Base-by-base conservation (phyloP, 371 early-diverging fungal species). In the Rhizopus stolonifer region DNA sequence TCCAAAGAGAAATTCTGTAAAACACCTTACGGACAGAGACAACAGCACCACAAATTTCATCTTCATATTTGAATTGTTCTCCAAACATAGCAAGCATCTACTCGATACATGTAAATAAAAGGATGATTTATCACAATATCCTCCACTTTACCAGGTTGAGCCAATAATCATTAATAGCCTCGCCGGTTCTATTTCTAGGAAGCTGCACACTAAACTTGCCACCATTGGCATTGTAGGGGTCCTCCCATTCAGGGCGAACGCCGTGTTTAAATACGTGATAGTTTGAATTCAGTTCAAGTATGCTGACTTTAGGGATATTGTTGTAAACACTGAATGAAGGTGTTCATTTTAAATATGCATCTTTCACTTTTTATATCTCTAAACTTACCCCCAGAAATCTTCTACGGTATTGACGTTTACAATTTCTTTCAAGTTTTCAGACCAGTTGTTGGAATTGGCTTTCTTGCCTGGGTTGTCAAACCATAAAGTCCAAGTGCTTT, bases 201-300 rank as follows among this genome's bases (percentile, higher is more conserved):
- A 96, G 69, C 57, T 89, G 88, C 42, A 92, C 68, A 47, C 92
- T 87, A 90, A 98, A 95, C 69, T 95, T 93, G 40, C 99, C 99
- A 56, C 99, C 99, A 25, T 90, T 78, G 25, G 77, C 83, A 80
- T 99, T 99, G 39, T 74, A 86, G 8, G 83, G 67, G 69, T 99
- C 99, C 75, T 99, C 99, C 99, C 99, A 99, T 89, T 89, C 90
- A 8, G 99, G 99, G 69, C 87, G 84, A 53, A 99, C 85, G 15
- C 94, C 96, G 45, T 89, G 81, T 71, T 93, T 92, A 85, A 99
- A 99, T 48, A 99, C 70, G 64, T 97, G 94, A 66, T 94, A 92
- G 77, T 97, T 94, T 50, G 93, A 82, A 24, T 88, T 86, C 26
- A 79, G 58, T 13, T 86, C 75, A 59, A 95, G 69, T 43, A 89